A percentile compares a stretch with the other conserved stretches of the same genome.
Conservation (phyloP, 2,329 filamentous ascomycete species). For the Beauveria caledonica region DNA sequence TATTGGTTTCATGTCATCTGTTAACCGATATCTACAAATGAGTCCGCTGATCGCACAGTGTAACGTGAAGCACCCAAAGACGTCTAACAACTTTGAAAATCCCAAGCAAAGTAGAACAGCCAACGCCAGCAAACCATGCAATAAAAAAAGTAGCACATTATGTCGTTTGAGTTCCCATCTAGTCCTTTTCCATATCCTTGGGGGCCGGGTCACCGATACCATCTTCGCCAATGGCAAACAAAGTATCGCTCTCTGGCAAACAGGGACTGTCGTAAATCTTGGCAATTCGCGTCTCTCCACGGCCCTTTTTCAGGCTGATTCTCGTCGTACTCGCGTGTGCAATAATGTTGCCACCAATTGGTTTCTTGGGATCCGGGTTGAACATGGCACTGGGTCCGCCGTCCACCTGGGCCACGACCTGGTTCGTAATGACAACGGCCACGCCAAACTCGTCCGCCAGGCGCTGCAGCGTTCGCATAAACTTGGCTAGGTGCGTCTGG, state of each 20-base stretch:
- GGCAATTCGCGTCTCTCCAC: constrained; percentile 91
- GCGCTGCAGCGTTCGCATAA: constrained; percentile 75
- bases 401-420: constrained; percentile 96
- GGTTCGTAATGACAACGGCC: constrained; percentile 96
- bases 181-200: constrained; percentile 88
- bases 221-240: constrained; percentile 96
- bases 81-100: not conserved
- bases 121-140: constrained; percentile 26
- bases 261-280: constrained; percentile 99
- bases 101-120: constrained; percentile 6
- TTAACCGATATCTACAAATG: not conserved
- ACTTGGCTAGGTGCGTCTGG: constrained; percentile 82
- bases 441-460: constrained; percentile 84
- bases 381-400: constrained; percentile 96
- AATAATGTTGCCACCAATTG: constrained; percentile 97
- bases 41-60: not conserved
- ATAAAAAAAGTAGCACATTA: constrained; percentile 16
- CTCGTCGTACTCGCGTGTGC: constrained; percentile 94
- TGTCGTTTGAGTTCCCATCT: constrained; percentile 15
- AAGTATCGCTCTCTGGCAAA: constrained; percentile 87
- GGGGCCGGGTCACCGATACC: constrained; percentile 93
- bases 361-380: constrained; percentile 98
- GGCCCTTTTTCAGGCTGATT: constrained; percentile 89
- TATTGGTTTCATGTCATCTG: no score
- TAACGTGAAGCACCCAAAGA: not conserved